phyloP scores from a whole-genome alignment of 164 flowering plant genomes.

The Hamamelis virginiana region DNA sequence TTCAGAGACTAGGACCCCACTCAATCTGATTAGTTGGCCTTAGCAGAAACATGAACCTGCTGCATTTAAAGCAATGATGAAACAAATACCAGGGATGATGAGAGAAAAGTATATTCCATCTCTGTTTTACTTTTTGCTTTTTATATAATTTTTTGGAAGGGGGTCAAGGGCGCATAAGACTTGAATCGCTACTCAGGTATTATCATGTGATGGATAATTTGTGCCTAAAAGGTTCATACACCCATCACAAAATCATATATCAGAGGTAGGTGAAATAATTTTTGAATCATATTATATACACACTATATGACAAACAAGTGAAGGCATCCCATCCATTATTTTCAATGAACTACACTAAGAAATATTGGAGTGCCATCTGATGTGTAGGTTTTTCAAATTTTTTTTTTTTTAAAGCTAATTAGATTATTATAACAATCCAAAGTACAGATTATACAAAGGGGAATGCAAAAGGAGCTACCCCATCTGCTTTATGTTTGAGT shows the following conservation, averaged over 20 bases:
- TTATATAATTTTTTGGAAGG: too few relatives aligned
- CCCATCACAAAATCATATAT: too few relatives aligned
- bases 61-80: slow-evolving; percentile 1
- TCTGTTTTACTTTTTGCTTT: too few relatives aligned
- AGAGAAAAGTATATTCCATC: too few relatives aligned
- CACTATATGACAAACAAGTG: background rate
- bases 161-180: too few relatives aligned
- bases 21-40: slow-evolving; percentile 20
- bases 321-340: background rate
- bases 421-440: background rate
- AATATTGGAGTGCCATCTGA: background rate
- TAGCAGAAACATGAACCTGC: slow-evolving; percentile 6
- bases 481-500: background rate
- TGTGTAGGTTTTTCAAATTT: background rate
- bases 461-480: background rate
- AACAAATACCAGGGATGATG: too few relatives aligned
- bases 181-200: too few relatives aligned
- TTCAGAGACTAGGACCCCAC: slow-evolving; percentile 22
- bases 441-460: background rate
- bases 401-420: background rate
- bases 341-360: background rate
- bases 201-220: too few relatives aligned
- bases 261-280: too few relatives aligned
- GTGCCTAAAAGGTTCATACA: too few relatives aligned
- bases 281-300: background rate